Evolutionary conservation across 305 asterid species (phyloP).

Genomic region (Fraxinus nigra): DNA sequence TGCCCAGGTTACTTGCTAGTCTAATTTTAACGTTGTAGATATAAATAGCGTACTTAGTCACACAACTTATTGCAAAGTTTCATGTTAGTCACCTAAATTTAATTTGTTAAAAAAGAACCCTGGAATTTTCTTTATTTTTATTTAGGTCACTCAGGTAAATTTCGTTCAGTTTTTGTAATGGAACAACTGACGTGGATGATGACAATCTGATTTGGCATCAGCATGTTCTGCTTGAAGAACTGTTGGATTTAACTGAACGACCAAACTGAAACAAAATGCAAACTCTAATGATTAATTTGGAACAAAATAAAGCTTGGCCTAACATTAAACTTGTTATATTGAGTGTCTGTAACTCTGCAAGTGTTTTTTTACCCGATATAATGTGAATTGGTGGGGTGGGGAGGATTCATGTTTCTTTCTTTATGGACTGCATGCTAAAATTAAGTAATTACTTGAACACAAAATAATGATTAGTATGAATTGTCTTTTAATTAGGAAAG

Average conservation of each 20-base stretch:
- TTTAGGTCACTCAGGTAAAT: neutral
- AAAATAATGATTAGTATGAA: constrained; percentile 1
- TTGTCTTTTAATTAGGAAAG: constrained; percentile 23
- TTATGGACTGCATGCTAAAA: neutral
- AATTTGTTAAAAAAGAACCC: neutral
- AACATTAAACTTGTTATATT: neutral
- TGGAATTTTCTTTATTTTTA: constrained; percentile 1
- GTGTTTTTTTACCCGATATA: neutral
- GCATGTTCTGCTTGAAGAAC: neutral
- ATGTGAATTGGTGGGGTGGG: neutral
- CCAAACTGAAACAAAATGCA: neutral
- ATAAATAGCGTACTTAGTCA: neutral
- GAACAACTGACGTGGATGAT: neutral
- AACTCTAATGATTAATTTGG: neutral
- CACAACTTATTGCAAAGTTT: neutral
- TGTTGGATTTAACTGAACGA: neutral
- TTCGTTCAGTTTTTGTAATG: neutral
- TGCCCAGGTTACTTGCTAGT: constrained; percentile 66
- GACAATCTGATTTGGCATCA: neutral
- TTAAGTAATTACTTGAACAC: neutral
- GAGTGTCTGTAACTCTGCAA: neutral
- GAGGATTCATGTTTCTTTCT: neutral
- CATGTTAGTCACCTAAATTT: neutral
- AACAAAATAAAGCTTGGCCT: neutral
- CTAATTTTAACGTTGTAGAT: constrained; percentile 14